Conservation (phyloP, 2,329 filamentous ascomycete genomes). For the Phialocephala sp. region DNA sequence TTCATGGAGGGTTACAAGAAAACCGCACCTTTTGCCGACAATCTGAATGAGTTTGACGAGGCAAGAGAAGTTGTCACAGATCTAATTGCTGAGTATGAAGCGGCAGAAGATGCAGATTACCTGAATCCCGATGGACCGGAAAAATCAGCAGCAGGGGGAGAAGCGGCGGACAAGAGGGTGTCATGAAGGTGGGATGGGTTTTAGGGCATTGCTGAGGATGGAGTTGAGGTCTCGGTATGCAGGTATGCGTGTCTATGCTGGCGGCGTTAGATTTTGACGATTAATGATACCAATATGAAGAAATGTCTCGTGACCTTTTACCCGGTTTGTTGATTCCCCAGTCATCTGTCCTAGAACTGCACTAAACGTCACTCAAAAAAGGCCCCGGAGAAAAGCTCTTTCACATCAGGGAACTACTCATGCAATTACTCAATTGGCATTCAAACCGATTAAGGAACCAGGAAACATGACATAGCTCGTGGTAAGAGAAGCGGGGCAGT, state of each 20-base stretch:
- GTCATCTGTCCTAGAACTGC: conserved; percentile 9
- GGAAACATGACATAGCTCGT: conserved; percentile 20
- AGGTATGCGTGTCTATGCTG: conserved; percentile 2
- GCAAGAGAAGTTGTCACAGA: conserved; percentile 90
- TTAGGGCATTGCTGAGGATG: conserved; percentile 1
- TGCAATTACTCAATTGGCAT: conserved; percentile 2
- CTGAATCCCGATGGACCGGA: conserved; percentile 64
- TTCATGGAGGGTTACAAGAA: conserved; percentile 98
- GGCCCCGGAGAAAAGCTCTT: not conserved
- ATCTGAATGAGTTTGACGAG: conserved; percentile 93
- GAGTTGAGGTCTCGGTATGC: conserved; percentile 23
- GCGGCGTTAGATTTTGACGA: conserved; percentile 35
- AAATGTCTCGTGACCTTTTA: conserved; percentile 7
- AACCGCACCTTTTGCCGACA: conserved; percentile 90
- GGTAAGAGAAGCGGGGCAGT: conserved; percentile 4
- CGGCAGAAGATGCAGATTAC: conserved; percentile 89
- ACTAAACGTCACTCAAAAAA: conserved; percentile 13
- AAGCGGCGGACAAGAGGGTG: conserved; percentile 40
- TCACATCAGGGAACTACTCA: not conserved
- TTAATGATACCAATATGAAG: conserved; percentile 41
- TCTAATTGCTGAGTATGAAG: conserved; percentile 93
- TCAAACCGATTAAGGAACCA: not conserved
- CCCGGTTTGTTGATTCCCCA: conserved; percentile 11
- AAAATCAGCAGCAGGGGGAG: conserved; percentile 36
- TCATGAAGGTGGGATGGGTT: conserved; percentile 5